Conservation (phyloP, 176 grass and related monocot species). For the Ensete ventricosum region DNA sequence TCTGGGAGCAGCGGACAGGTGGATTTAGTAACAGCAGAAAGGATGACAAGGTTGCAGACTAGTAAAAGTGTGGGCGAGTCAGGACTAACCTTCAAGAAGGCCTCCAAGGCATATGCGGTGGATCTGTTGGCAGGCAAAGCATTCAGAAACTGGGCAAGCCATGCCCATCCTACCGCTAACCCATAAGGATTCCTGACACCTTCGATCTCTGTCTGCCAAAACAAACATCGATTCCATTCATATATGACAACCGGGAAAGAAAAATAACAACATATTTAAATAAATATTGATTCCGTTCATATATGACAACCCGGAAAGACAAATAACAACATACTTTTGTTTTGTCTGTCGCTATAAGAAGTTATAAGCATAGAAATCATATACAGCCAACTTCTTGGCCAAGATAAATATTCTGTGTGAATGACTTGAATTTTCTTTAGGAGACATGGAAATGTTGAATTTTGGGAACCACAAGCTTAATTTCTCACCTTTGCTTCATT, state of each 20-base stretch:
- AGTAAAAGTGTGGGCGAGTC: not conserved
- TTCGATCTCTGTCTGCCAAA: conserved; percentile 63
- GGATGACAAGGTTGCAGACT: not conserved
- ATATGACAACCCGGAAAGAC: not conserved
- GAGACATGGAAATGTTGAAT: not conserved
- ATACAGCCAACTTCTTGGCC: too few species aligned
- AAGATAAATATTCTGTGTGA: too few species aligned
- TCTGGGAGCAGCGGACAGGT: conserved; percentile 25
- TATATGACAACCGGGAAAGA: not conserved
- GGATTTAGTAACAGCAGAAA: conserved; percentile 8
- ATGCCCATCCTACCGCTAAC: conserved; percentile 76
- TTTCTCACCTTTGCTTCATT: not conserved
- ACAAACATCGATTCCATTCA: not conserved
- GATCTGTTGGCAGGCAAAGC: conserved; percentile 55
- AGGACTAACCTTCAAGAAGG: conserved; percentile 59
- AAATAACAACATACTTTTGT: not conserved
- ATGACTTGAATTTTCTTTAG: too few species aligned
- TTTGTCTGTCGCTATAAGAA: not conserved
- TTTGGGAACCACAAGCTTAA: not conserved
- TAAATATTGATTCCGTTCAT: not conserved
- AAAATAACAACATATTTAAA: not conserved
- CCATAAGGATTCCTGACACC: conserved; percentile 63
- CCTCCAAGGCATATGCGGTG: conserved; percentile 65
- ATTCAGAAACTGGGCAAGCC: conserved; percentile 80
- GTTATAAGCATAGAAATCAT: too few species aligned